Base-by-base conservation (phyloP, 768 basidiomycete genomes). In the Suillus fuscotomentosus region DNA sequence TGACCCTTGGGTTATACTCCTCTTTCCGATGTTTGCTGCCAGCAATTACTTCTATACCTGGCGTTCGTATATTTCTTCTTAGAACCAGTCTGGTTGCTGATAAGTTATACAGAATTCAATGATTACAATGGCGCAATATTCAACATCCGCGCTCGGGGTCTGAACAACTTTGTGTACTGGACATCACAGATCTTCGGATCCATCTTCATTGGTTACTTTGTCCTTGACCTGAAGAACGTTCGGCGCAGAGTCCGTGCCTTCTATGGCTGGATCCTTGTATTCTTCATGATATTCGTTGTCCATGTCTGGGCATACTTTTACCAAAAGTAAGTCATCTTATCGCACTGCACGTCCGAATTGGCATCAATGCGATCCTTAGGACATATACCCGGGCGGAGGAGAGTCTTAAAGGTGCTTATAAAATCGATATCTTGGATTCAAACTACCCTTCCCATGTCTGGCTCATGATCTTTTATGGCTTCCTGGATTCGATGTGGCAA, bases 31-130 rank as follows among this genome's bases (percentile, higher is more conserved):
- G 88, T 93, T 94, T 76, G 84, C 92, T 62, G 85, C 89, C 6
- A 89, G 87, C 60, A 93, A 93, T 73, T 93, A 89, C 85, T 92
- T 92, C 78, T 92, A 91, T 71, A 86, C 91, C 13, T 92, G 90
- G 90, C 90, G 90, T 91, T 64, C 70, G 88, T 79, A 20, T 43
- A 65, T 38, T 15, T 48, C 3, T 36, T 41, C 20, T 53, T 15
- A 10, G 15, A 6, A 41, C 22, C 51, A n/a, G 22, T 11, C 51
- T 51, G 14, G 63, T 66, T 43, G 36, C 43, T n/a, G 42, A 61
- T 61, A 15, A 62, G 55, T 24, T 57, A 43, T 69, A 66, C 66
- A 91, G 89, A 94, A 76, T 93, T 93, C 78, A 93, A 90, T 67
- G 90, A 87, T 61, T 94, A 83, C 75, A 95, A 94, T 68, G 86